A percentile compares a stretch with the other conserved stretches of the same genome.
Conservation (phyloP, 2,329 filamentous ascomycete genomes). For the Claviceps cyperi region DNA sequence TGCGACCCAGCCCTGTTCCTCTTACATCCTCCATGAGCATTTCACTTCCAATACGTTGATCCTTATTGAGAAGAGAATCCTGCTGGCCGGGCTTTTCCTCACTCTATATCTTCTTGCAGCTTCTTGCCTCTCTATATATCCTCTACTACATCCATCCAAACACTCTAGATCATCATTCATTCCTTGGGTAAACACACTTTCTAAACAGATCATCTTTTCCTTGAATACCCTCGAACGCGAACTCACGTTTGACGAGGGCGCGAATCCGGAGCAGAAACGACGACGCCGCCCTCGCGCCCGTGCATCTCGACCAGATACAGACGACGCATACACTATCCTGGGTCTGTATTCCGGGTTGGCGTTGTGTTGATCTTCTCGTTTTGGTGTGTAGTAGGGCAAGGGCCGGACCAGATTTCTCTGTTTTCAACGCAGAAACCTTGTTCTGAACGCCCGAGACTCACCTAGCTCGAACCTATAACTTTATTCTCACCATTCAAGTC, state of each 20-base stretch:
- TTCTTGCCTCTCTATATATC: background rate
- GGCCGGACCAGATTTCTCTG: background rate
- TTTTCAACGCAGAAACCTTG: background rate
- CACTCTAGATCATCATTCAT: background rate
- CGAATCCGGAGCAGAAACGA: background rate
- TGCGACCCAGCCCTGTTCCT: background rate
- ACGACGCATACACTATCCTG: background rate
- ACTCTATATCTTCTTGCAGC: background rate
- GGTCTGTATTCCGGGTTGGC: background rate
- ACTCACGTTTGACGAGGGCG: background rate
- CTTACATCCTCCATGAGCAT: background rate
- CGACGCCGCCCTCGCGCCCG: background rate
- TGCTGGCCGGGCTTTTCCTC: slow-evolving; percentile 5
- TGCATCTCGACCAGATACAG: background rate
- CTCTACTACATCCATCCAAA: background rate
- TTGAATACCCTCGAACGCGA: background rate
- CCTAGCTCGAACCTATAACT: slow-evolving; percentile 1
- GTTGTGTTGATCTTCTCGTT: background rate
- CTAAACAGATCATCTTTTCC: background rate
- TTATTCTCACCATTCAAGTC: background rate
- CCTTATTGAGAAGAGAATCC: slow-evolving; percentile 2
- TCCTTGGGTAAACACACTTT: background rate
- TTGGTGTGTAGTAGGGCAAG: background rate
- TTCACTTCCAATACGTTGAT: background rate
- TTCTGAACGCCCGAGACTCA: background rate